A percentile compares a stretch with the other conserved stretches of the same genome.
phyloP scores from a whole-genome alignment of 116 monocot genomes.

The Iris pallida region DNA sequence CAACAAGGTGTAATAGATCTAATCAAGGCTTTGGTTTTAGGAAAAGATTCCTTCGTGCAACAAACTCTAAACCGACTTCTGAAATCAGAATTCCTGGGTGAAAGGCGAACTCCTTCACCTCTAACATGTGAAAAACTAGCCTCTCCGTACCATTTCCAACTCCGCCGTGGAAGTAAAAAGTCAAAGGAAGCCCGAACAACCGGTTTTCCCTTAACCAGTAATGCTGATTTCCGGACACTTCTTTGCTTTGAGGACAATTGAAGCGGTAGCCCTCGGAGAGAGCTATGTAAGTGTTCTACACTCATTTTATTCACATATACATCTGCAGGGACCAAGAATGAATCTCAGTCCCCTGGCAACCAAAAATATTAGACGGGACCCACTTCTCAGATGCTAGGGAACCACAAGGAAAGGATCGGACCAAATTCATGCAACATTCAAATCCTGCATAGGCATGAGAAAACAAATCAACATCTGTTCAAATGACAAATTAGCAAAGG shows the following conservation, averaged over 20 bases:
- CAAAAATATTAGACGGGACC: conserved; percentile 7
- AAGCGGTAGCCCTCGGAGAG: conserved; percentile 41
- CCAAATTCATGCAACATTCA: neutral
- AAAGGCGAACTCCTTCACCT: conserved; percentile 13
- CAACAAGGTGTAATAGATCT: conserved; percentile 48
- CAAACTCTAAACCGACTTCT: conserved; percentile 32
- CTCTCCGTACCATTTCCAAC: conserved; percentile 2
- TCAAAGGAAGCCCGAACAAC: conserved; percentile 11
- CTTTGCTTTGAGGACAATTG: conserved; percentile 11
- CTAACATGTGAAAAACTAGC: conserved; percentile 7
- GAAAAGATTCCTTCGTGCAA: conserved; percentile 41
- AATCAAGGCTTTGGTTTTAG: conserved; percentile 33
- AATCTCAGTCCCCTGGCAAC: conserved; percentile 47
- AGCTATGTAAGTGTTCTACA: conserved; percentile 23
- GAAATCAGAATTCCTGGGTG: conserved; percentile 14
- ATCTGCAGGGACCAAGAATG: conserved; percentile 62
- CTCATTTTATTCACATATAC: conserved; percentile 35
- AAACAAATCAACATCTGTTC: neutral
- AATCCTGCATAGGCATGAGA: neutral
- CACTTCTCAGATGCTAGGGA: neutral
- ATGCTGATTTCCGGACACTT: conserved; percentile 10
- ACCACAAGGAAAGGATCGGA: neutral
- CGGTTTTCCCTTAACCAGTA: conserved; percentile 9
- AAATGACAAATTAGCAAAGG: too few species aligned
- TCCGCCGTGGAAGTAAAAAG: conserved; percentile 9